Evolutionary conservation across 352 stramenopile genomes (phyloP).

Genomic region (Globisporangium paddicum): DNA sequence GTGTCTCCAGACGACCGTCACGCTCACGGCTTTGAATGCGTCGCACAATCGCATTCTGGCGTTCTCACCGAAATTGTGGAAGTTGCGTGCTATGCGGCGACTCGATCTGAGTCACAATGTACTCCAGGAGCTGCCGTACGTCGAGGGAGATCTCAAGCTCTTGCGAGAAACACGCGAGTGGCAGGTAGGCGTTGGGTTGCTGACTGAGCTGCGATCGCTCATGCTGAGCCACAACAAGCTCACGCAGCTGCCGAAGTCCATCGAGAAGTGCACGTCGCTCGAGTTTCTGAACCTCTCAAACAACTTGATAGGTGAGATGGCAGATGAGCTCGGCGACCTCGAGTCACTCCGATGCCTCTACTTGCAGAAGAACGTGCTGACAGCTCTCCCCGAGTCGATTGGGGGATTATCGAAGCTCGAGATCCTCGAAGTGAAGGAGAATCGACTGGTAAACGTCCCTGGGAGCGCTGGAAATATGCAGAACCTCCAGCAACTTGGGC

Average conservation of each 20-base stretch:
- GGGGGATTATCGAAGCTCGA: conserved; percentile 32
- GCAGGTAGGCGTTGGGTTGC: conserved; percentile 58
- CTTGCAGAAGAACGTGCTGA: conserved; percentile 41
- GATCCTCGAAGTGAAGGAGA: conserved; percentile 34
- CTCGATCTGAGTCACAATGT: conserved; percentile 54
- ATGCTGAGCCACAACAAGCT: conserved; percentile 57
- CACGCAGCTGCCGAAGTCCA: conserved; percentile 31
- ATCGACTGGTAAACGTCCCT: conserved; percentile 35
- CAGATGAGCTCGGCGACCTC: conserved; percentile 36
- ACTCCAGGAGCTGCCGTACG: conserved; percentile 47
- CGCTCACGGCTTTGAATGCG: conserved; percentile 36
- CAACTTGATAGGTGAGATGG: conserved; percentile 38
- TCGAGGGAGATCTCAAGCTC: conserved; percentile 66
- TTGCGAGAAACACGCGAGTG: conserved; percentile 67
- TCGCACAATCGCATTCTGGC: conserved; percentile 51
- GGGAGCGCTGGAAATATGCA: conserved; percentile 34
- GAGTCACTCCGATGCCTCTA: conserved; percentile 27
- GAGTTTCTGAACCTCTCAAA: conserved; percentile 40
- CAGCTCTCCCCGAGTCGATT: conserved; percentile 33
- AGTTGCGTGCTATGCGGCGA: conserved; percentile 36
- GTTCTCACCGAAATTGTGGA: conserved; percentile 70
- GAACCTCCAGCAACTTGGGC: conserved; percentile 29
- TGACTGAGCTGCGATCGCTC: conserved; percentile 33
- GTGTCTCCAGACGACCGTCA: conserved; percentile 58
- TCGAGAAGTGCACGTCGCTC: conserved; percentile 45